These are phyloP conservation scores for Myriosclerotinia scirpicola DNA, from an alignment of 2,329 filamentous ascomycete species.

Conservation along the genomic window DNA sequence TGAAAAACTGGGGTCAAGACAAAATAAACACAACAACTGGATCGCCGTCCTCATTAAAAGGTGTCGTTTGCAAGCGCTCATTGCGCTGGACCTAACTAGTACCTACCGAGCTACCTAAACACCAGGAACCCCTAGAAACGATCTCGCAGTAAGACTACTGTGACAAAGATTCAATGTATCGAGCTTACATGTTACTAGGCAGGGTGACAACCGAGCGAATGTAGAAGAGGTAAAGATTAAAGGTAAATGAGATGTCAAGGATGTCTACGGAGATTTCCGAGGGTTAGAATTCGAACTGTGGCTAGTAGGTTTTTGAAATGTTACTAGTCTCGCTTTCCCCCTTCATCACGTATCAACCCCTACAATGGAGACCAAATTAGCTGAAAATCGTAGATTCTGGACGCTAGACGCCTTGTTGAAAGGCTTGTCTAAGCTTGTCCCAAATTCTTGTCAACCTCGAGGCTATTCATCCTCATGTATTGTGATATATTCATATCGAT, in stretches of 20 bases:
- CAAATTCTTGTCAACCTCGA: background rate
- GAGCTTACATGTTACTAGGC: conserved; percentile 1
- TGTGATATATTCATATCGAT: background rate
- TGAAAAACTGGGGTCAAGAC: conserved; percentile 19
- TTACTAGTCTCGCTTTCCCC: background rate
- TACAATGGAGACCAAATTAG: conserved; percentile 1
- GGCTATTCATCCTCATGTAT: background rate
- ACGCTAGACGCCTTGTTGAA: conserved; percentile 6
- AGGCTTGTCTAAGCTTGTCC: background rate
- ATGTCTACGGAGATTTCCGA: background rate
- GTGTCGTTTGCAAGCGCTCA: conserved; percentile 9
- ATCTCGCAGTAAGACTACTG: background rate
- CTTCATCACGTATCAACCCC: conserved; percentile 14
- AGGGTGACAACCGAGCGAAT: background rate
- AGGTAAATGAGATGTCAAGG: background rate
- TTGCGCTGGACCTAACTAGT: conserved; percentile 3
- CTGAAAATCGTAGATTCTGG: too few species aligned
- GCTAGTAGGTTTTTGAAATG: background rate
- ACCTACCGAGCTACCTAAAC: background rate
- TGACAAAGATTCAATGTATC: conserved; percentile 4
- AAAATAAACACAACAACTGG: conserved; percentile 8
- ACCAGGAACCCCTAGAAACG: background rate
- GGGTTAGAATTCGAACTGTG: background rate
- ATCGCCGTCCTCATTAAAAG: conserved; percentile 8
- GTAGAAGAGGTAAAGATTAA: conserved; percentile 4